Base-by-base conservation (phyloP, 306 rosid species). In the Vigna hirtella region DNA sequence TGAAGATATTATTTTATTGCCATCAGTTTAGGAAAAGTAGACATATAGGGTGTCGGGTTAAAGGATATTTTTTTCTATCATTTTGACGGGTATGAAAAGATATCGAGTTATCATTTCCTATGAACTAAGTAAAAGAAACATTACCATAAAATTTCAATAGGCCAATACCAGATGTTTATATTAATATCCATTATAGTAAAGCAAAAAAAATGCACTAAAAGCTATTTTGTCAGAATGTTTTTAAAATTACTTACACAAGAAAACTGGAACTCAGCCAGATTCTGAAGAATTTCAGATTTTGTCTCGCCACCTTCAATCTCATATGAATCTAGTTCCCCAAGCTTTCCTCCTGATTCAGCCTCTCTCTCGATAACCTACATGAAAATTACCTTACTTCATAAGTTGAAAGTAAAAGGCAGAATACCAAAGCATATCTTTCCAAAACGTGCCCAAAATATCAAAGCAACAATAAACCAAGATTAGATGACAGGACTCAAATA, bases 291-390 rank as follows among this genome's bases (percentile, higher is more conserved):
- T 83, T 93, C 99, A 55, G 93, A 84, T 86, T 95, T 95, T 24
- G 99, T 87, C 70, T 95, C 99, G 9, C 98, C 99, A 71, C 98
- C 98, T 90, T 95, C 99, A 82, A 95, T 83, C 90, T 95, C 99
- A 78, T 95, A 95, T 6, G 89, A 83, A 72, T 95, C 99, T 73
- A 95, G 80, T 14, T 91, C 99, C 18, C 97, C 94, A 74, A 95
- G 89, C 62, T 42, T 86, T 52, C 99, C 99, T 40, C 98, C 97
- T 65, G 96, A 53, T 85, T 93, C 99, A 74, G 93, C 49, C 84
- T 95, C 99, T 70, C 81, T 91, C 89, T 95, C 98, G 50, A 91
- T 90, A 83, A 85, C 56, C 99, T 95, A 62, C 50, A 74, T 13
- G 20, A 79, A 77, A 67, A 77, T 59, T 5, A 15, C 11, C 77